A percentile compares a stretch with the other conserved stretches of the same genome.
phyloP scores from a whole-genome alignment of 768 basidiomycete genomes.

The Candolleomyces efflorescens region DNA sequence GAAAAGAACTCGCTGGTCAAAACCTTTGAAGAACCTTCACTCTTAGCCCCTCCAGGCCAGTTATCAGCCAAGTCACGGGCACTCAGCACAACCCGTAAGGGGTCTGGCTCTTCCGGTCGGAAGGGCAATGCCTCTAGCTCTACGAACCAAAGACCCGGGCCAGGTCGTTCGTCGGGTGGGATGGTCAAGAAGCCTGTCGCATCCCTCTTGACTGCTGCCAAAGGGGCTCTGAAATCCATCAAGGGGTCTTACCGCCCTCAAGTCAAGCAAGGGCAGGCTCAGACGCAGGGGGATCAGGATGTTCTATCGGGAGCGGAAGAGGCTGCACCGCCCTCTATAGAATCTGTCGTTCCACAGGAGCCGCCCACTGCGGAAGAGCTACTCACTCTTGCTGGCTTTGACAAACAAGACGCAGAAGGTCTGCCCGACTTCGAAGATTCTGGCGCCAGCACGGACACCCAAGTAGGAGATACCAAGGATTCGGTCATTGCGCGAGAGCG shows the following conservation, averaged over 20 bases:
- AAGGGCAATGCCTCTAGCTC: background rate
- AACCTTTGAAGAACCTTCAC: conserved; percentile 39
- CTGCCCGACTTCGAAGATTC: conserved; percentile 56
- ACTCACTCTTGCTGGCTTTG: conserved; percentile 46
- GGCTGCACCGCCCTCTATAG: background rate
- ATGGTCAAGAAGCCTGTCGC: conserved; percentile 35
- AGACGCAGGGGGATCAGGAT: conserved; percentile 10
- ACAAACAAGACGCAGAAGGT: conserved; percentile 27
- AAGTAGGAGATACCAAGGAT: background rate
- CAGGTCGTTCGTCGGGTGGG: conserved; percentile 46
- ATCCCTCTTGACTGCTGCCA: conserved; percentile 51
- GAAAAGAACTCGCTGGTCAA: conserved; percentile 52
- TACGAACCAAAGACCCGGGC: conserved; percentile 34
- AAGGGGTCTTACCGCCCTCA: conserved; percentile 37
- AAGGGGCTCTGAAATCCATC: conserved; percentile 47
- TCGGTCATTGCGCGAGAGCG: background rate
- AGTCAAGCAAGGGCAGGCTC: conserved; percentile 5
- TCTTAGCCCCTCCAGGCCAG: conserved; percentile 29
- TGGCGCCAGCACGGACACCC: conserved; percentile 3
- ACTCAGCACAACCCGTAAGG: conserved; percentile 15
- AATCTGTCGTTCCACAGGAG: conserved; percentile 4
- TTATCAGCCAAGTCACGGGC: conserved; percentile 50
- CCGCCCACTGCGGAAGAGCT: conserved; percentile 30
- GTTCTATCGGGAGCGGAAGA: conserved; percentile 9
- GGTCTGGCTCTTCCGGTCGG: background rate